These are phyloP conservation scores for Fusarium vanettenii DNA, from an alignment of 2,329 filamentous ascomycete species.

Conservation along the genomic window DNA sequence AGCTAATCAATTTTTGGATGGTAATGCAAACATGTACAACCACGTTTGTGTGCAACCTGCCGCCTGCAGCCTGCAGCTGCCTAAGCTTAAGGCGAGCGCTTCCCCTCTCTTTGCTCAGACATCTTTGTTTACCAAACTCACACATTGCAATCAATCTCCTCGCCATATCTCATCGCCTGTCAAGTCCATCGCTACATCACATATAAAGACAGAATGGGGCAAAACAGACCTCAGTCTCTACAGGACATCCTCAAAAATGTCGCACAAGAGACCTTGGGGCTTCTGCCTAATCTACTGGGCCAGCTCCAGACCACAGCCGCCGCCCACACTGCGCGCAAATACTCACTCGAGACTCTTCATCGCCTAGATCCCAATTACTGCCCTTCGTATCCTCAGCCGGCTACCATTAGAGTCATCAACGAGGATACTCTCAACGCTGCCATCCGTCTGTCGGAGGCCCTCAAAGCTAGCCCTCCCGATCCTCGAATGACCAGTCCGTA, in stretches of 20 bases:
- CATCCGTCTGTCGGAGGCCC: not conserved
- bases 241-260: constrained; percentile 5
- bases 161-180: not conserved
- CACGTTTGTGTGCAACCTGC: not conserved
- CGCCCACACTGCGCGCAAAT: constrained; percentile 1
- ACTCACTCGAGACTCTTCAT: not conserved
- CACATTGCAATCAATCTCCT: not conserved
- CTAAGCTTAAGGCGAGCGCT: not conserved
- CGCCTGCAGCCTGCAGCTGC: not conserved
- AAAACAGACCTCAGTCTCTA: not conserved
- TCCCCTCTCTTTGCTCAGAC: not conserved
- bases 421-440: constrained; percentile 18
- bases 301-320: not conserved
- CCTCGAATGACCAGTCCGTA: not conserved
- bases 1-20: not conserved
- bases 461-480: not conserved
- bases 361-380: constrained; percentile 8
- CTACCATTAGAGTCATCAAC: constrained; percentile 11
- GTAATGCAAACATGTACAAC: not conserved
- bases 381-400: constrained; percentile 3
- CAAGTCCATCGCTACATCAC: not conserved
- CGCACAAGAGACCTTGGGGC: constrained; percentile 5
- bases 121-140: not conserved
- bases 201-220: not conserved
- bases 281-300: not conserved